Percentiles rank a stretch among this genome's conserved stretches.
phyloP scores from a whole-genome alignment of 2,329 filamentous ascomycete species.

The Diaporthe australafricana region DNA sequence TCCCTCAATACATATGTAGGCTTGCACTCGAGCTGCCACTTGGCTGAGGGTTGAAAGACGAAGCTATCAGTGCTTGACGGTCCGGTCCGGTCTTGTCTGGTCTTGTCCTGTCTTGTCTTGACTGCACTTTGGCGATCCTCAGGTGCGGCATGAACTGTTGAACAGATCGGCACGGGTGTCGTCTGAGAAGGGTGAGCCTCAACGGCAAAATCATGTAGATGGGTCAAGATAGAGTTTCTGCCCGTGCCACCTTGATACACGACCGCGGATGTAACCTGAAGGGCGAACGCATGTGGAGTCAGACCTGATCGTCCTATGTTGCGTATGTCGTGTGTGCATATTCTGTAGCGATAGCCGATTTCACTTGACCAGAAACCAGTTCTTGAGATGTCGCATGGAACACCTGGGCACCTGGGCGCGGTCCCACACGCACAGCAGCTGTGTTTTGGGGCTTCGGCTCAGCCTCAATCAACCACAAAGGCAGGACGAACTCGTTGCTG shows the following conservation, averaged over 20 bases:
- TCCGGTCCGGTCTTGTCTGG: background rate
- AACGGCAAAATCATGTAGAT: background rate
- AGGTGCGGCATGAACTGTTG: background rate
- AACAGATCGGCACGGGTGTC: background rate
- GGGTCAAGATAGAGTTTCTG: constrained; percentile 11
- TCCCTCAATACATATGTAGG: too few species aligned
- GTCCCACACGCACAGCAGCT: background rate
- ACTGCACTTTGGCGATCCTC: constrained; percentile 1
- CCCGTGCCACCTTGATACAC: constrained; percentile 1
- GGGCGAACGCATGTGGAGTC: background rate
- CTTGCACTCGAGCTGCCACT: background rate
- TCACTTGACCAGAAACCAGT: background rate
- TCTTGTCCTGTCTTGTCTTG: background rate
- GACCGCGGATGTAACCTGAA: background rate
- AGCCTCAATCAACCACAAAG: constrained; percentile 3
- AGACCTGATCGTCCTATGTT: constrained; percentile 8
- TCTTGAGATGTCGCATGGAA: background rate
- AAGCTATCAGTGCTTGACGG: background rate
- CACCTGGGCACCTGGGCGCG: constrained; percentile 13
- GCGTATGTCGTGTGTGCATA: too few species aligned
- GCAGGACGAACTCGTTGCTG: constrained; percentile 3
- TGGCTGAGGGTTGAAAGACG: background rate
- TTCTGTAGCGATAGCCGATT: background rate
- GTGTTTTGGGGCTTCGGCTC: background rate
- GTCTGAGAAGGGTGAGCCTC: constrained; percentile 19